Percentiles rank a stretch among this genome's conserved stretches.
Evolutionary conservation across 768 basidiomycete species (phyloP).

Genomic region (Suillus discolor): DNA sequence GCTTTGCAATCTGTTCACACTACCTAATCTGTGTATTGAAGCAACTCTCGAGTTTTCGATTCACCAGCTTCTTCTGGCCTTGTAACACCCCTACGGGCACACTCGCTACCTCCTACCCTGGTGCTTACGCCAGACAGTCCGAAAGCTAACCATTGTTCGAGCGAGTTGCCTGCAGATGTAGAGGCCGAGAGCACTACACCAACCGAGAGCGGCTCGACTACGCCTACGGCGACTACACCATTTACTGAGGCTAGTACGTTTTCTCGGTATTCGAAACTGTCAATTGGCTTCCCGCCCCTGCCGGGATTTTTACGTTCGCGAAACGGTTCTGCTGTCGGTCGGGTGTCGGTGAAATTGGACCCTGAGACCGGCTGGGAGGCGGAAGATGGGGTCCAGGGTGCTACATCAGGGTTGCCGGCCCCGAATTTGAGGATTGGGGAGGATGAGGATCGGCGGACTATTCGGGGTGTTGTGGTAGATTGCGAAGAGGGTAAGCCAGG

Average conservation of each 20-base stretch:
- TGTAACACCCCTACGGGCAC: conserved; percentile 24
- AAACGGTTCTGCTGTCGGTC: conserved; percentile 49
- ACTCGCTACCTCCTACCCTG: conserved; percentile 17
- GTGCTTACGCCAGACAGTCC: conserved; percentile 28
- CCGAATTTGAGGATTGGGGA: conserved; percentile 13
- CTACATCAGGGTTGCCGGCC: not conserved
- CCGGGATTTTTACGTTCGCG: conserved; percentile 65
- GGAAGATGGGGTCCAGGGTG: conserved; percentile 18
- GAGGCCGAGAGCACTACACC: conserved; percentile 40
- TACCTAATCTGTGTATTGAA: conserved; percentile 19
- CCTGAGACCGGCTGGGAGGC: conserved; percentile 24
- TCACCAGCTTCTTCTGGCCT: conserved; percentile 25
- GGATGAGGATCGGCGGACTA: conserved; percentile 46
- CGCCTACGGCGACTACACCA: conserved; percentile 47
- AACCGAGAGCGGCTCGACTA: conserved; percentile 56
- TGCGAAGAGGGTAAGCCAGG: conserved; percentile 15
- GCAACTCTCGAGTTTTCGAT: conserved; percentile 22
- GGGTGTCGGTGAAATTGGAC: conserved; percentile 23
- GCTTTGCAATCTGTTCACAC: conserved; percentile 6
- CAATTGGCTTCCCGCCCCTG: conserved; percentile 61
- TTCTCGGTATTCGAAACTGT: conserved; percentile 43
- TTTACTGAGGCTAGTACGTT: conserved; percentile 32
- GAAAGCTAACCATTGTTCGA: conserved; percentile 25
- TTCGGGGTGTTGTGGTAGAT: conserved; percentile 31
- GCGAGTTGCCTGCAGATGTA: conserved; percentile 23